Evolutionary conservation across 352 stramenopile species (phyloP).

Genomic region (Pythium guiyangense): DNA sequence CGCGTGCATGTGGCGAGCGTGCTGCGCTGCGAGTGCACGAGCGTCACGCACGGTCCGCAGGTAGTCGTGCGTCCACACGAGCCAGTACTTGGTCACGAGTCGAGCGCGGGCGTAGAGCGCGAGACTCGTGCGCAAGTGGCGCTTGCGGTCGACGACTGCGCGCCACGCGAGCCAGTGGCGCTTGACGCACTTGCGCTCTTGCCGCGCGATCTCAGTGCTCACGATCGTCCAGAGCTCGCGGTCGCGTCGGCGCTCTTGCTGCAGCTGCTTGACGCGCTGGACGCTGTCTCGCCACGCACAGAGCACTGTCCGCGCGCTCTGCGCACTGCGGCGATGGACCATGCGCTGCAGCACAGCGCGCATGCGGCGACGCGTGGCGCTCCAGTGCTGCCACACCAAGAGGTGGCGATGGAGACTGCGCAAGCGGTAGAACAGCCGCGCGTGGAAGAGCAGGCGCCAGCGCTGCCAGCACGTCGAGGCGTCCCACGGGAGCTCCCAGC

Average conservation of each 20-base stretch:
- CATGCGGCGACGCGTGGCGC: slow-evolving; percentile 6
- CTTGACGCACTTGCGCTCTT: slow-evolving; percentile 34
- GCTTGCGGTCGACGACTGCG: slow-evolving; percentile 27
- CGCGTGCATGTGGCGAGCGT: background rate
- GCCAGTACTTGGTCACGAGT: slow-evolving; percentile 57
- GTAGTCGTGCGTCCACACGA: slow-evolving; percentile 53
- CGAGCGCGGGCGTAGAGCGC: slow-evolving; percentile 40
- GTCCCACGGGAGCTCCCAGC: slow-evolving; percentile 39
- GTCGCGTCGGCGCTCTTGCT: slow-evolving; percentile 41
- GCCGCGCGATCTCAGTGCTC: slow-evolving; percentile 41
- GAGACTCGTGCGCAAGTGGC: slow-evolving; percentile 38
- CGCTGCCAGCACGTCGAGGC: slow-evolving; percentile 35
- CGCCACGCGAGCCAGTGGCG: slow-evolving; percentile 45
- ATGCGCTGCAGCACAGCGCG: slow-evolving; percentile 16
- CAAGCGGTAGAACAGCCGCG: slow-evolving; percentile 52
- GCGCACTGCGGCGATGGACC: background rate
- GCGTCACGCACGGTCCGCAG: slow-evolving; percentile 12
- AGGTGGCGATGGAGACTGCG: slow-evolving; percentile 29
- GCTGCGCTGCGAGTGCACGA: background rate
- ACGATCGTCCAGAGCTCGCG: slow-evolving; percentile 55
- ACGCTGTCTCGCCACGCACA: slow-evolving; percentile 38
- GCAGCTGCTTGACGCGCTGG: slow-evolving; percentile 33
- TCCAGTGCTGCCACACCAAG: slow-evolving; percentile 24
- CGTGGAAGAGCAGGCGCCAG: slow-evolving; percentile 60
- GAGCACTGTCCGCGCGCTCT: slow-evolving; percentile 14